Evolutionary conservation across 2,329 filamentous ascomycete species (phyloP).

Genomic region (Cytospora leucostoma): DNA sequence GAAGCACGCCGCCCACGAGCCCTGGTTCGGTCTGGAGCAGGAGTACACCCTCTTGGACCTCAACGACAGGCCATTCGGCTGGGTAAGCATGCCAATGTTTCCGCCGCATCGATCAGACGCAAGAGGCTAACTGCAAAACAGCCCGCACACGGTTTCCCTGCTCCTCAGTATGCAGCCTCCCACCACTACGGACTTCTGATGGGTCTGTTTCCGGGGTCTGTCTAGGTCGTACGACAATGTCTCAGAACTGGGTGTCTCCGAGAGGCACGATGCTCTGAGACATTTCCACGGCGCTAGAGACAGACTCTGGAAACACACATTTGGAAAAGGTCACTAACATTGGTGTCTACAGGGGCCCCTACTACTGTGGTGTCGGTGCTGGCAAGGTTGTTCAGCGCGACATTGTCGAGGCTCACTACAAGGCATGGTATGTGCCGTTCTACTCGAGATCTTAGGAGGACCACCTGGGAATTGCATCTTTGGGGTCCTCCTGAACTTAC

Average conservation of each 20-base stretch:
- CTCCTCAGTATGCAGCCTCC: constrained; percentile 60
- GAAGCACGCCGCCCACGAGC: constrained; percentile 75
- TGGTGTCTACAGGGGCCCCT: constrained; percentile 62
- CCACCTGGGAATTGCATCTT: constrained; percentile 6
- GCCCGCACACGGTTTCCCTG: constrained; percentile 81
- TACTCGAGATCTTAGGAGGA: background rate
- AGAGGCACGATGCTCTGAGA: background rate
- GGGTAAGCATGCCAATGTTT: constrained; percentile 37
- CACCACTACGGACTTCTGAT: background rate
- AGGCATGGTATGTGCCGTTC: constrained; percentile 50
- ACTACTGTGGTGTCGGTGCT: constrained; percentile 97
- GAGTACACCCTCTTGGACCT: constrained; percentile 93
- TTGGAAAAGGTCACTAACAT: background rate
- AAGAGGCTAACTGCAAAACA: constrained; percentile 2
- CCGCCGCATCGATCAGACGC: background rate
- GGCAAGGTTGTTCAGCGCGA: constrained; percentile 98
- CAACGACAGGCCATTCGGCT: constrained; percentile 88
- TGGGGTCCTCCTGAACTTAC: too few species aligned
- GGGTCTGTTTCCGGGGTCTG: background rate
- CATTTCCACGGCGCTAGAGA: background rate
- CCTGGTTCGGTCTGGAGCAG: constrained; percentile 98
- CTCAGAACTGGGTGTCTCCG: background rate
- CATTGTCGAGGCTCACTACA: constrained; percentile 94
- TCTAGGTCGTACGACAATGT: background rate
- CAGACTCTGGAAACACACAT: background rate